Base-by-base conservation (phyloP, 2,329 filamentous ascomycete genomes). In the Phialemonium atrogriseum region DNA sequence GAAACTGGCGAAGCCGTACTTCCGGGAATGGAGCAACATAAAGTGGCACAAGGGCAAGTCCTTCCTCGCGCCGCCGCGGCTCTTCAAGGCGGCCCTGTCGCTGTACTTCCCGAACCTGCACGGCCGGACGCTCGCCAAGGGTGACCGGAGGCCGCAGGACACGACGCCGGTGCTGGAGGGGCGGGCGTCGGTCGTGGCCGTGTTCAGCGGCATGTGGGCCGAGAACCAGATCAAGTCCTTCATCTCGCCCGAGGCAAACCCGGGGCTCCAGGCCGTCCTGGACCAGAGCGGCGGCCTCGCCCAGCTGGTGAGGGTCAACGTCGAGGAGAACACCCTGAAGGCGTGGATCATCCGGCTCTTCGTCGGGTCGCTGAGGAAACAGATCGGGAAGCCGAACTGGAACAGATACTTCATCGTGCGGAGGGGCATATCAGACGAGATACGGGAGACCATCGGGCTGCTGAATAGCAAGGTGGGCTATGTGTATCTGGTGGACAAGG, bases 391-490 rank as follows among this genome's bases (percentile, higher is more conserved):
- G 50, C 58, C 58, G 34, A 66, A 77, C 39, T 76, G 74, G 68
- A 61, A 59, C 28, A 64, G 63, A 45, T 81, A 82, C 53, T 77
- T 82, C 42, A 47, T 80, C 19, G 69, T 82, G 13, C 61, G 62
- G 31, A 65, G 59, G 38, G 75, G 73, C 23, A 51, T 81, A 32
- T 69, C 71, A 1, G 70, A 77, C 32, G 66, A 76, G 34, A 73
- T 80, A 34, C 65, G 70, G 32, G 76, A 80, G 54, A 64, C 61
- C 23, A 74, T 82, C 39, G 78, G 77, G 9, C 45, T 94, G 52
- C 62, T 94, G 51, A 98, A 98, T 59, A 78, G 77, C 44, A 93
- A 88, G 58, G 89, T 95, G 20, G 89, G 88, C 22, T 96, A 95
- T 60, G 81, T 88, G 5, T 98, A 94, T 58, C 68, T 98, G 28